Evolutionary conservation across 2,329 filamentous ascomycete genomes (phyloP).

Genomic region (Aspergillus eucalypticola): DNA sequence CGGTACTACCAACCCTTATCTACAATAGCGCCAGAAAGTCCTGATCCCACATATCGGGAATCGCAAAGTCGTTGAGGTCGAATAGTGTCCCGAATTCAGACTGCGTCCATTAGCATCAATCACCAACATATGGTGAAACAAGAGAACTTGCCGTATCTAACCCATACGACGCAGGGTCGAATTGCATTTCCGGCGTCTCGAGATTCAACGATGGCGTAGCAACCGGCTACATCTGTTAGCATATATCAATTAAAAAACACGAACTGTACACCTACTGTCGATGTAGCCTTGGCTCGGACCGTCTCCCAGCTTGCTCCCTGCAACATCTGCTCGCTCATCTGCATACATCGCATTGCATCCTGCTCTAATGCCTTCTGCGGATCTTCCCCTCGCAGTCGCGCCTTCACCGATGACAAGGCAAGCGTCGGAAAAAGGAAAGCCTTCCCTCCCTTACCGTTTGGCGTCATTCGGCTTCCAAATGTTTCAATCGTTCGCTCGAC

Average conservation of each 20-base stretch:
- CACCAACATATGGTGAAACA: slow-evolving; percentile 11
- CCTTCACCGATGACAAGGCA: slow-evolving; percentile 33
- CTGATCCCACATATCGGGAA: slow-evolving; percentile 30
- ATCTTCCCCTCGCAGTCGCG: slow-evolving; percentile 34
- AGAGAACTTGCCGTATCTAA: slow-evolving; percentile 11
- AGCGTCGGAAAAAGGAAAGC: slow-evolving; percentile 33
- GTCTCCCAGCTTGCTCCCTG: slow-evolving; percentile 24
- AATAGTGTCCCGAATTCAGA: slow-evolving; percentile 35
- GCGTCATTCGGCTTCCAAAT: slow-evolving; percentile 29
- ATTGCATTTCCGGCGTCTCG: slow-evolving; percentile 20
- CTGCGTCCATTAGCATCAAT: slow-evolving; percentile 22
- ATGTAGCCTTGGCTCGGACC: slow-evolving; percentile 23
- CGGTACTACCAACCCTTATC: not conserved
- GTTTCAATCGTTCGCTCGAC: slow-evolving; percentile 32
- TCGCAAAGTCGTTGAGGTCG: slow-evolving; percentile 28
- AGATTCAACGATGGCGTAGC: slow-evolving; percentile 17
- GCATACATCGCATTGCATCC: slow-evolving; percentile 23
- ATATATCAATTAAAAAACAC: not conserved
- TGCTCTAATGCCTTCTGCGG: slow-evolving; percentile 27
- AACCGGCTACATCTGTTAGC: slow-evolving; percentile 20
- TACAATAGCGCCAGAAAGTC: slow-evolving; percentile 23
- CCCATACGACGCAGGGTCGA: slow-evolving; percentile 27
- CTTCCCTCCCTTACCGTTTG: slow-evolving; percentile 31
- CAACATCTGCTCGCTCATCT: slow-evolving; percentile 26
- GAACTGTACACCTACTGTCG: too few relatives aligned